Evolutionary conservation across 495 filamentous ascomycete genomes (phyloP).

Genomic region (Astrothelium subdiscretum): DNA sequence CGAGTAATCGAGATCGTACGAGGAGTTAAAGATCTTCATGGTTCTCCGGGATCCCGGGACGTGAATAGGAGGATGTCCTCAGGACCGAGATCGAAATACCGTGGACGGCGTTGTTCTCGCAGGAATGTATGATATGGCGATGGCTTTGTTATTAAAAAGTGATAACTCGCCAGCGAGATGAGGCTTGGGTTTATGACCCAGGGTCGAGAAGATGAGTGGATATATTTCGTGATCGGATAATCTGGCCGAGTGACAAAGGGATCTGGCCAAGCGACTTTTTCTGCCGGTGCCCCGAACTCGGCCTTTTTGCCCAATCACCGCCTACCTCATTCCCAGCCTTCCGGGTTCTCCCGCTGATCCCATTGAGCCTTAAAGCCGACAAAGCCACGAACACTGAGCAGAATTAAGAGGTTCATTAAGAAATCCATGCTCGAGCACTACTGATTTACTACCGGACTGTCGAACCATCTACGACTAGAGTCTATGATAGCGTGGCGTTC

Average conservation of each 20-base stretch:
- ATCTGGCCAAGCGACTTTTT: neutral
- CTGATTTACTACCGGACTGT: too few relatives aligned
- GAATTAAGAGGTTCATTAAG: too few relatives aligned
- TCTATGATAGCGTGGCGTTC: too few relatives aligned
- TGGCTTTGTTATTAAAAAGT: neutral
- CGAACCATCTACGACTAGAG: too few relatives aligned
- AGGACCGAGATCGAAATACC: too few relatives aligned
- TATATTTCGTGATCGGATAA: too few relatives aligned
- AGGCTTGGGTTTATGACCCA: too few relatives aligned
- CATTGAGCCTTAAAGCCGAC: too few relatives aligned
- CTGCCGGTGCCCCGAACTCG: neutral
- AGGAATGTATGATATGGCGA: neutral
- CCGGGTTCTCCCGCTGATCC: neutral
- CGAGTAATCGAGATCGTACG: conserved; percentile 85
- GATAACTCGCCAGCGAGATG: neutral
- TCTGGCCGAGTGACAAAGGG: neutral
- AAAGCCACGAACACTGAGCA: too few relatives aligned
- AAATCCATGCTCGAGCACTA: too few relatives aligned
- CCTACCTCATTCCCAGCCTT: neutral
- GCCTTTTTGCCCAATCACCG: neutral
- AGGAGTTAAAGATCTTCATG: conserved; percentile 92
- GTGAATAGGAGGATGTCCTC: neutral
- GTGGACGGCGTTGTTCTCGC: neutral
- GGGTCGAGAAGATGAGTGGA: too few relatives aligned
- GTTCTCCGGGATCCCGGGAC: neutral